Conservation (phyloP, 208 protist species). For the Trypanosoma lewisi region DNA sequence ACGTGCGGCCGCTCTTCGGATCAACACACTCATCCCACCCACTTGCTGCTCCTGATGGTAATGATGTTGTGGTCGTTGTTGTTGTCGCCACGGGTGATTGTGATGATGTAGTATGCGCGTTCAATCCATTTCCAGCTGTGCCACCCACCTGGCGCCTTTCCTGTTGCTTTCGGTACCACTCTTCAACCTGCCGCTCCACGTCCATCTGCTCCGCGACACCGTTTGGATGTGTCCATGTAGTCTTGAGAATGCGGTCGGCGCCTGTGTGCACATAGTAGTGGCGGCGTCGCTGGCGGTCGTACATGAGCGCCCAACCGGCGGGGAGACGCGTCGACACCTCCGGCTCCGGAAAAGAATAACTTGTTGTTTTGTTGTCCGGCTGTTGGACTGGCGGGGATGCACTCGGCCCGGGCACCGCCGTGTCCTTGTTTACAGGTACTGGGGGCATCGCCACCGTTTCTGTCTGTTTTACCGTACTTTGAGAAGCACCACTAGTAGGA, state of each 20-base stretch:
- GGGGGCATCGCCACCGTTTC: neutral
- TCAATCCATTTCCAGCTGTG: neutral
- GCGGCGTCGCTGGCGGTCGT: slow-evolving; percentile 41
- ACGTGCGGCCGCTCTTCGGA: slow-evolving; percentile 22
- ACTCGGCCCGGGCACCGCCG: neutral
- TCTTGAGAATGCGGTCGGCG: slow-evolving; percentile 24
- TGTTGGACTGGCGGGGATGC: neutral
- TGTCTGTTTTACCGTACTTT: neutral
- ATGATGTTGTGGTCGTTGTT: slow-evolving; percentile 9
- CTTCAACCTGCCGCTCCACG: slow-evolving; percentile 33
- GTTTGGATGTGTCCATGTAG: slow-evolving; percentile 69
- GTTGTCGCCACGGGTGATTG: slow-evolving; percentile 14
- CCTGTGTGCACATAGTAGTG: slow-evolving; percentile 69
- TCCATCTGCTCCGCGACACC: slow-evolving; percentile 45
- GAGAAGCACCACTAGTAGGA: neutral
- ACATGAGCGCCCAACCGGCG: slow-evolving; percentile 52
- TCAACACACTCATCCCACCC: slow-evolving; percentile 39
- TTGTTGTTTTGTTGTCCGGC: neutral
- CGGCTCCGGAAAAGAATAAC: slow-evolving; percentile 29
- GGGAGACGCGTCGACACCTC: slow-evolving; percentile 54
- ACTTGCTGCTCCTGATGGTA: neutral
- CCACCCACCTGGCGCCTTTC: neutral
- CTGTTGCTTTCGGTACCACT: slow-evolving; percentile 35
- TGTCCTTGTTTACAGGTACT: neutral
- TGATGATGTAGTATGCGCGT: neutral